These are phyloP conservation scores for Psidium friedrichsthalianum DNA, from an alignment of 345 rosid species.

Conservation along the genomic window DNA sequence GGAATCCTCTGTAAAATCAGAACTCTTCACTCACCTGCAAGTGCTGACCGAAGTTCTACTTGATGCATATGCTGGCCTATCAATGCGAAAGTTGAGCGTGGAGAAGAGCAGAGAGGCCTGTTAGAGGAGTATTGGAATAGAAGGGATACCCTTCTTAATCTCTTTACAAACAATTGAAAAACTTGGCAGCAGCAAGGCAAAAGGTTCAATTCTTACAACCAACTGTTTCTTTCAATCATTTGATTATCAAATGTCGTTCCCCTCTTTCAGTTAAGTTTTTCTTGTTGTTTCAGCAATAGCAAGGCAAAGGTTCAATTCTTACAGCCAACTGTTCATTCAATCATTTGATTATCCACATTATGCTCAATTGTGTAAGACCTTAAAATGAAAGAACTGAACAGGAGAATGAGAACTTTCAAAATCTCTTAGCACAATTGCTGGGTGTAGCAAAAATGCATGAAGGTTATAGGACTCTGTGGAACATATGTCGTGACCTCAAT, in stretches of 20 bases:
- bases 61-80: conserved; percentile 53
- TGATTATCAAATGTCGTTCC: neutral
- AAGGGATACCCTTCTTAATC: conserved; percentile 60
- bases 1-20: conserved; percentile 47
- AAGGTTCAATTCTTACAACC: conserved; percentile 37
- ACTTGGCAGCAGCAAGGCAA: conserved; percentile 25
- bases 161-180: conserved; percentile 59
- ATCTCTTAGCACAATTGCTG: conserved; percentile 58
- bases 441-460: conserved; percentile 68
- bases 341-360: neutral
- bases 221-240: neutral
- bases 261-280: too few species aligned
- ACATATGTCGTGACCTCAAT: conserved; percentile 73
- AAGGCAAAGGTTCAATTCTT: conserved; percentile 32
- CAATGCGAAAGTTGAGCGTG: conserved; percentile 55
- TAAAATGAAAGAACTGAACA: conserved; percentile 25
- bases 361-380: conserved; percentile 28
- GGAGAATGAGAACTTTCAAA: conserved; percentile 33
- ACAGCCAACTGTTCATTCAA: neutral
- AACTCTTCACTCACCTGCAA: conserved; percentile 46
- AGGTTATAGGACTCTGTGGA: conserved; percentile 74
- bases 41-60: conserved; percentile 60
- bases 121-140: conserved; percentile 67
- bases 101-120: conserved; percentile 59
- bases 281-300: conserved; percentile 9